phyloP scores from a whole-genome alignment of 2,329 filamentous ascomycete genomes.

The Chrysoporthe deuterocubensis region DNA sequence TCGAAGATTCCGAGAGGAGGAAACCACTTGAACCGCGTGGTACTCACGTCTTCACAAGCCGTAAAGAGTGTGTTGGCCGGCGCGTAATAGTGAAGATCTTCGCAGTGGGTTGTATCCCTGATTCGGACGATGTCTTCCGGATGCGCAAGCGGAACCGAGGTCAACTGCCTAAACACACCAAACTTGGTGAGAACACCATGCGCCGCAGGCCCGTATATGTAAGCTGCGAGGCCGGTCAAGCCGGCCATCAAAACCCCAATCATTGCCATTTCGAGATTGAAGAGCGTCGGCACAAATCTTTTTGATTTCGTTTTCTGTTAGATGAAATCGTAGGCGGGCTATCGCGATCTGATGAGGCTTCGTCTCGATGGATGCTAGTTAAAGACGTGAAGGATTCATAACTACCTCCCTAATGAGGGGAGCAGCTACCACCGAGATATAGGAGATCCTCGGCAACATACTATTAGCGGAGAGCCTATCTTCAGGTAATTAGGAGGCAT shows the following conservation, averaged over 20 bases:
- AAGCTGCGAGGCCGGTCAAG: conserved; percentile 23
- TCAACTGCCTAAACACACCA: conserved; percentile 18
- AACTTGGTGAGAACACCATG: conserved; percentile 21
- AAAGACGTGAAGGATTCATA: no score
- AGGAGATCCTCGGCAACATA: no score
- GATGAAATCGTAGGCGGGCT: no score
- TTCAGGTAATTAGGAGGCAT: no score
- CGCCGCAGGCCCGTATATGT: conserved; percentile 23
- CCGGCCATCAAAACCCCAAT: conserved; percentile 19
- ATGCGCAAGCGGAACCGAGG: conserved; percentile 14
- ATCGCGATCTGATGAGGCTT: no score
- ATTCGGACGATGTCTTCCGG: conserved; percentile 45
- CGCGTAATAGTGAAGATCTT: conserved; percentile 62
- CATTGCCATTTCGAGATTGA: conserved; percentile 16
- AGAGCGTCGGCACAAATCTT: neutral
- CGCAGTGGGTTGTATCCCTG: conserved; percentile 58
- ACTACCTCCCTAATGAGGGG: no score
- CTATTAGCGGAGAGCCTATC: no score
- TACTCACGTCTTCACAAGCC: conserved; percentile 54
- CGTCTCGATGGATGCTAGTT: no score
- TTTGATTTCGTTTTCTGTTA: no score
- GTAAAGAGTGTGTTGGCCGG: conserved; percentile 56
- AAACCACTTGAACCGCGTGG: conserved; percentile 55
- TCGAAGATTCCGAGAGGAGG: conserved; percentile 50
- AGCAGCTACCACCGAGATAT: no score